Percentiles rank a stretch among this genome's conserved stretches.
Conservation (phyloP, 2,329 filamentous ascomycete species). For the Fusarium temperatum region DNA sequence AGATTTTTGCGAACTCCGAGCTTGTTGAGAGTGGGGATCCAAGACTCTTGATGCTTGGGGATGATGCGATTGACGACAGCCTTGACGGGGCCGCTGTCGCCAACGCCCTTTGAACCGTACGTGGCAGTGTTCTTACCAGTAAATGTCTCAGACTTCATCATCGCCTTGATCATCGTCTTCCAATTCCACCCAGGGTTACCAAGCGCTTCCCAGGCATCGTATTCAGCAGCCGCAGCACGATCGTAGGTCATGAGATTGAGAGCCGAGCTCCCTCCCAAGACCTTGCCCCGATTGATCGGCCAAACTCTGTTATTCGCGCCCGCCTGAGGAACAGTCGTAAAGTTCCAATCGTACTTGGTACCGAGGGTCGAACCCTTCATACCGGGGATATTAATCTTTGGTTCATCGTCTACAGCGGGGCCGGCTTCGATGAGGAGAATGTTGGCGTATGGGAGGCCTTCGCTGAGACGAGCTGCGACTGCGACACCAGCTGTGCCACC, state of each 20-base stretch:
- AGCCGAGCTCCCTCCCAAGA: slow-evolving; percentile 44
- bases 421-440: slow-evolving; percentile 16
- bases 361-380: slow-evolving; percentile 30
- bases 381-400: slow-evolving; percentile 16
- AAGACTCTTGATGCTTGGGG: slow-evolving; percentile 53
- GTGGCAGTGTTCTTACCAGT: slow-evolving; percentile 35
- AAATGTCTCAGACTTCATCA: slow-evolving; percentile 31
- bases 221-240: slow-evolving; percentile 40
- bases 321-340: slow-evolving; percentile 41
- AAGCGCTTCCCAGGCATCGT: slow-evolving; percentile 49
- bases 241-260: slow-evolving; percentile 47
- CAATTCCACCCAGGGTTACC: slow-evolving; percentile 52
- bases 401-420: slow-evolving; percentile 1
- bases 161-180: slow-evolving; percentile 34
- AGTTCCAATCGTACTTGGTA: slow-evolving; percentile 43
- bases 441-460: slow-evolving; percentile 34
- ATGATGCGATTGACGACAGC: slow-evolving; percentile 52
- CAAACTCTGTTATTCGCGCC: slow-evolving; percentile 33
- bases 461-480: slow-evolving; percentile 44
- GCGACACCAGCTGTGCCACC: slow-evolving; percentile 46
- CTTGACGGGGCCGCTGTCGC: slow-evolving; percentile 29
- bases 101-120: slow-evolving; percentile 32
- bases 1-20: slow-evolving; percentile 51
- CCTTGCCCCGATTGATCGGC: slow-evolving; percentile 37
- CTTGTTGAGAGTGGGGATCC: slow-evolving; percentile 54